These are phyloP conservation scores for Elongisporangium prolatum DNA, from an alignment of 352 stramenopile genomes.

Conservation along the genomic window DNA sequence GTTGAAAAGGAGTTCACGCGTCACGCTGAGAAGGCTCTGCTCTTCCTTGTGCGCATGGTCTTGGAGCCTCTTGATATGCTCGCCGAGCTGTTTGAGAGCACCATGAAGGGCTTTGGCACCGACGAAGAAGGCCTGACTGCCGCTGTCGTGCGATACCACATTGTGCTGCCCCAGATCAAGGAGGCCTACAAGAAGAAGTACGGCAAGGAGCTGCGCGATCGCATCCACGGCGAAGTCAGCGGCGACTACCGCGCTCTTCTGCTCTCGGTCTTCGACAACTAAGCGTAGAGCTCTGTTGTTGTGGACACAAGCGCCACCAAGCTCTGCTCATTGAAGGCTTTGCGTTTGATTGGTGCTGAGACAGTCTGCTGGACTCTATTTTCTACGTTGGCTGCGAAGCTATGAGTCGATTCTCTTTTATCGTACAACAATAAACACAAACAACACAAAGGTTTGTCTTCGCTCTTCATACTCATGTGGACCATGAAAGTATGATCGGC, in stretches of 20 bases:
- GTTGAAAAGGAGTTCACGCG: conserved; percentile 68
- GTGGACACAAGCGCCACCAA: neutral
- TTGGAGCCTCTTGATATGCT: conserved; percentile 53
- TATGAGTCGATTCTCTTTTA: neutral
- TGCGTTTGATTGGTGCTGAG: neutral
- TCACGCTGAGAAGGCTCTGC: conserved; percentile 42
- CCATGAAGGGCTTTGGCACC: conserved; percentile 73
- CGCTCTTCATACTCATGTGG: no score
- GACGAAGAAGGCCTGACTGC: conserved; percentile 59
- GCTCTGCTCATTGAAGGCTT: neutral
- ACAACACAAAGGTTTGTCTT: no score
- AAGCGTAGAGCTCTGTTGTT: neutral
- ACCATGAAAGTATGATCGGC: no score
- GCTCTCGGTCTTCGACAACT: conserved; percentile 44
- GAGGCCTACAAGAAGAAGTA: conserved; percentile 77
- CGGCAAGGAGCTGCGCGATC: conserved; percentile 70
- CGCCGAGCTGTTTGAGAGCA: conserved; percentile 63
- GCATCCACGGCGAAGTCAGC: conserved; percentile 76
- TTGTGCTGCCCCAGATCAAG: conserved; percentile 66
- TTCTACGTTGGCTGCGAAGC: neutral
- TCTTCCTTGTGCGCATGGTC: conserved; percentile 62
- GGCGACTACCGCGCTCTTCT: conserved; percentile 72
- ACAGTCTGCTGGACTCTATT: neutral
- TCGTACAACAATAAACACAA: neutral
- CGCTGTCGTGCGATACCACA: conserved; percentile 73